Base-by-base conservation (phyloP, 2,329 filamentous ascomycete genomes). In the Penicillium janthinellum region DNA sequence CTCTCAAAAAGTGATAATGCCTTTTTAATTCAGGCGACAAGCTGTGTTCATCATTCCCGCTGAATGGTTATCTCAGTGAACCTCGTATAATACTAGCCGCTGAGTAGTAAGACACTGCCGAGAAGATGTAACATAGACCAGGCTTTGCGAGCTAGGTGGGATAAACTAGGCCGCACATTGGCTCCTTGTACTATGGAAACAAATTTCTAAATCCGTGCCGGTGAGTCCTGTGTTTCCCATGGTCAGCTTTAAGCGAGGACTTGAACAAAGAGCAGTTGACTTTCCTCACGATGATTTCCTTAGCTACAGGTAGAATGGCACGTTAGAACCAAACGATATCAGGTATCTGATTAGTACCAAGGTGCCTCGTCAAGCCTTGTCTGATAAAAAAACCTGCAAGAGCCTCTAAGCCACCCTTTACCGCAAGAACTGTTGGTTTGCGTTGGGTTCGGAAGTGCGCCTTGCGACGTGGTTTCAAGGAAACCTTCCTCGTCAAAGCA, bases 191-290 rank as follows among this genome's bases (percentile, higher is more conserved):
- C 41, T 51, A 41, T 48, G 45, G 48, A 57, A 44, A 48, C 4
- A 22, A 42, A 1, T 5, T 15, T 8, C 47, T 55, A 50, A n/a
- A n/a, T 51, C 38, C 31, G 31, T 42, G 28, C 39, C 44, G 31
- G 41, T 49, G 54, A 62, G 44, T 12, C 59, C 44, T 6, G 44
- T 47, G 44, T 15, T 31, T 8, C 22, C 25, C 44, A 47, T 31
- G 11, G 14, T 11, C 14, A 28, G 52, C 52, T 59, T 55, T 38
- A n/a, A 51, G 55, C 52, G 39, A 45, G 22, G 14, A 35, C 35
- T 56, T 53, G 50, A 66, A 67, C 65, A 67, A 64, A 65, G 4
- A 22, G 22, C 22, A 22, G 47, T 20, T n/a, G 14, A 20, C 17
- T 22, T 25, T 20, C 15, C 4, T 49, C 34, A 6, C 15, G 5